Base-by-base conservation (phyloP, 345 rosid species). In the Kandelia obovata region DNA sequence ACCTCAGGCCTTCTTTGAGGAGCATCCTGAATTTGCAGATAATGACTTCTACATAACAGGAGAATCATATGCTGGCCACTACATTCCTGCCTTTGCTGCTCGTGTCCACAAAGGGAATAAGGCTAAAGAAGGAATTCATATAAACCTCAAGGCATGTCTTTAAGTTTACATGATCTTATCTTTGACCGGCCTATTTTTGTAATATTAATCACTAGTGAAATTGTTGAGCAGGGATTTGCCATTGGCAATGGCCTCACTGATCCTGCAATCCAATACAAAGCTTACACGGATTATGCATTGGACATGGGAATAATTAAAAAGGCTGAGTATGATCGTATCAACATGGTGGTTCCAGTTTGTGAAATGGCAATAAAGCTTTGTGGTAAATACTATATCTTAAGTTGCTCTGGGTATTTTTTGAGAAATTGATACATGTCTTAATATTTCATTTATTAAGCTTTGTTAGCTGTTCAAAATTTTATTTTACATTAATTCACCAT, bases 51-150 rank as follows among this genome's bases (percentile, higher is more conserved):
- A 78, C 80, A 90, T 96, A 53, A 96, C 99, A 17, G 99, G 98
- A 65, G 99, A 96, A 80, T 96, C 99, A 70, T 96, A 92, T 80
- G 98, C 98, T 77, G 99, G 99, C 69, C 99, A 96, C 83, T 96
- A 96, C 65, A 96, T 96, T 74, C 99, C 98, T 25, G 98, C 99
- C 68, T 83, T 96, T 82, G 99, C 99, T 78, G 69, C 96, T 67
- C 87, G 98, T 58, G 87, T 96, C 76, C 91, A 92, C 83, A 73
- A 1, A 73, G 99, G 96, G 79, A 96, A 96, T 86, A 90, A 92
- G 80, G 97, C 91, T 80, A 83, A 88, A 52, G 94, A 89, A 66
- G 99, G 99, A 61, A 76, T 86, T 71, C 97, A 86, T 67, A 70
- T 96, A 73, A 90, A 96, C 73, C 86, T 96, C 11, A 96, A 92